Evolutionary conservation across 2,329 filamentous ascomycete genomes (phyloP).

Genomic region (Teratosphaeria epicoccoides): DNA sequence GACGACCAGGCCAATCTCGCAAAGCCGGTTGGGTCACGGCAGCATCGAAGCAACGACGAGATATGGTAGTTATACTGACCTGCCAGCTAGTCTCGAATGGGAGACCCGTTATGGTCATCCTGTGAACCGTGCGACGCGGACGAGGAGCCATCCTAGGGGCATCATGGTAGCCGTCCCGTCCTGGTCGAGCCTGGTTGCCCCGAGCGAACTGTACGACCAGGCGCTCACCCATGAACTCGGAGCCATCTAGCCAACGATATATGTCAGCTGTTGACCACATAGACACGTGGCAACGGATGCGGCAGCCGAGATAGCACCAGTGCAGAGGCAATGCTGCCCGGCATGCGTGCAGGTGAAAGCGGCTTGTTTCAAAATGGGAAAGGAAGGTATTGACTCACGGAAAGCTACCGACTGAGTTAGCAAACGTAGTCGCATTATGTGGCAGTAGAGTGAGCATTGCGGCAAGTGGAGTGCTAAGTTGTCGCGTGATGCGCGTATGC

Average conservation of each 20-base stretch:
- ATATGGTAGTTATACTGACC: conserved; percentile 56
- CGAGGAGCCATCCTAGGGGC: conserved; percentile 61
- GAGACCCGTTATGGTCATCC: conserved; percentile 96
- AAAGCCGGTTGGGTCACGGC: not conserved
- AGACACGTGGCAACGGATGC: conserved; percentile 1
- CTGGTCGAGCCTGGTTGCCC: conserved; percentile 53
- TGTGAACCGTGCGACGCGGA: conserved; percentile 84
- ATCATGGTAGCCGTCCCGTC: conserved; percentile 51
- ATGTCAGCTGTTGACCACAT: conserved; percentile 23
- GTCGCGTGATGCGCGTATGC: not conserved
- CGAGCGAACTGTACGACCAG: conserved; percentile 97
- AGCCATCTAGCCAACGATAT: conserved; percentile 59
- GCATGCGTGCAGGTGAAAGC: not conserved
- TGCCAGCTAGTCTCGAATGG: conserved; percentile 99
- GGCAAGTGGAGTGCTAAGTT: not conserved
- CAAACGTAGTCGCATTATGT: conserved; percentile 4
- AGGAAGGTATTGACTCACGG: conserved; percentile 39
- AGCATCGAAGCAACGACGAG: not conserved
- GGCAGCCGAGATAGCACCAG: not conserved
- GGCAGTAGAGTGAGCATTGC: conserved; percentile 3
- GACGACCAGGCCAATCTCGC: not conserved
- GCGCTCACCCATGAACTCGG: conserved; percentile 94
- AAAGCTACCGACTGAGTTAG: conserved; percentile 39
- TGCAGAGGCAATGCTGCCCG: conserved; percentile 4
- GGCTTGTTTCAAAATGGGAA: not conserved